These are phyloP conservation scores for Solanum etuberosum DNA, from an alignment of 257 asterid species.

Conservation along the genomic window DNA sequence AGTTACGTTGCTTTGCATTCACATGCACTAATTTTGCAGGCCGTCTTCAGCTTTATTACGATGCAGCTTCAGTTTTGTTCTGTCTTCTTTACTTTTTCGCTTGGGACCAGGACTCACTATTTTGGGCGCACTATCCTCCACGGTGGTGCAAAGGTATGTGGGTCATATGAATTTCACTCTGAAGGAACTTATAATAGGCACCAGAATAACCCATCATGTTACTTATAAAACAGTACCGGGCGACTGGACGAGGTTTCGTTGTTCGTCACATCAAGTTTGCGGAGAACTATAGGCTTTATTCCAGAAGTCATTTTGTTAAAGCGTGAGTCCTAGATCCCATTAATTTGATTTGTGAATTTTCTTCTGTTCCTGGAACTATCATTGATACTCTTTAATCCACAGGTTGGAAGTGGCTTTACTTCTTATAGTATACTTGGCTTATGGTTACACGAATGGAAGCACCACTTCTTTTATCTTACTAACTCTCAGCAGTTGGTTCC, in stretches of 20 bases:
- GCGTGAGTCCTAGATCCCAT: slow-evolving; percentile 36
- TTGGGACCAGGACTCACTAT: slow-evolving; percentile 93
- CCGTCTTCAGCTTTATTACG: slow-evolving; percentile 85
- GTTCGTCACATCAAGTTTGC: slow-evolving; percentile 96
- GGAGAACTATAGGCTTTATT: slow-evolving; percentile 86
- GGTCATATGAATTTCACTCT: not conserved
- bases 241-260: slow-evolving; percentile 98
- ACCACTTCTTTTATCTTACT: slow-evolving; percentile 59
- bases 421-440: slow-evolving; percentile 80
- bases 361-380: not conserved
- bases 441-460: slow-evolving; percentile 61
- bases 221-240: slow-evolving; percentile 60
- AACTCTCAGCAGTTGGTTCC: slow-evolving; percentile 94
- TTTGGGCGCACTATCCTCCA: slow-evolving; percentile 98
- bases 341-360: not conserved
- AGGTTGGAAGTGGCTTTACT: slow-evolving; percentile 96
- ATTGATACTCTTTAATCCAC: slow-evolving; percentile 5
- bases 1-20: not conserved
- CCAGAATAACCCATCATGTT: slow-evolving; percentile 6
- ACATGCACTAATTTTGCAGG: slow-evolving; percentile 40
- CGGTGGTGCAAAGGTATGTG: slow-evolving; percentile 95
- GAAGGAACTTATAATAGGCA: not conserved
- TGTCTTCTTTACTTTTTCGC: slow-evolving; percentile 88
- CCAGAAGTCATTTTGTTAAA: slow-evolving; percentile 95
- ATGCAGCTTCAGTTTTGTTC: slow-evolving; percentile 99